Conservation (phyloP, 208 protist genomes). For the Sergeia podlipaevii region DNA sequence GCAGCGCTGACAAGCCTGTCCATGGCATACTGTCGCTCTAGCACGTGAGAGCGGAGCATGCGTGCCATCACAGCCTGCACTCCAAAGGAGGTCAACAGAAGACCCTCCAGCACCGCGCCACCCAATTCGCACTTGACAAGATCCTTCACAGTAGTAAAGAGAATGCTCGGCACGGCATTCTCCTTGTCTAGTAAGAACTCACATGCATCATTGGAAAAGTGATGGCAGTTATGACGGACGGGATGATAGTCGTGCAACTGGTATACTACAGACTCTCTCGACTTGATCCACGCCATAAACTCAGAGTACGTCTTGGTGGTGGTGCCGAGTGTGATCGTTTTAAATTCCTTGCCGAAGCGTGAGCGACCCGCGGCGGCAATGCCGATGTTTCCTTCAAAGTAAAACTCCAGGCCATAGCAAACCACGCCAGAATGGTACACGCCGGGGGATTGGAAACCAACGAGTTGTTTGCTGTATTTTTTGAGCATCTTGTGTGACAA, state of each 20-base stretch:
- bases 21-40: conserved; percentile 34
- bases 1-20: conserved; percentile 30
- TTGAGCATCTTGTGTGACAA: conserved; percentile 73
- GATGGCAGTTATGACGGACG: conserved; percentile 91
- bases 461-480: conserved; percentile 41
- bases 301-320: conserved; percentile 37
- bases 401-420: conserved; percentile 92
- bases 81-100: conserved; percentile 38
- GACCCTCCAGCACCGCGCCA: conserved; percentile 23
- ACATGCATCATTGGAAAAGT: conserved; percentile 73
- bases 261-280: conserved; percentile 26
- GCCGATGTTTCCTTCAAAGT: conserved; percentile 91
- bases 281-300: conserved; percentile 54
- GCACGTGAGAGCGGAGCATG: conserved; percentile 17
- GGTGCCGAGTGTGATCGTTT: conserved; percentile 40
- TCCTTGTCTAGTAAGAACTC: conserved; percentile 53
- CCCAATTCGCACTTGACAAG: conserved; percentile 45
- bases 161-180: conserved; percentile 23
- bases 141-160: conserved; percentile 42
- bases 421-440: conserved; percentile 92
- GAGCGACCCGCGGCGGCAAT: conserved; percentile 47
- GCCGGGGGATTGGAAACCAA: conserved; percentile 72
- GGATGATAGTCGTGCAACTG: conserved; percentile 81
- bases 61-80: conserved; percentile 39
- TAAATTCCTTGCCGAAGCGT: conserved; percentile 76